phyloP scores from a whole-genome alignment of 73 alveolate genomes.

The Durusdinium trenchii region DNA sequence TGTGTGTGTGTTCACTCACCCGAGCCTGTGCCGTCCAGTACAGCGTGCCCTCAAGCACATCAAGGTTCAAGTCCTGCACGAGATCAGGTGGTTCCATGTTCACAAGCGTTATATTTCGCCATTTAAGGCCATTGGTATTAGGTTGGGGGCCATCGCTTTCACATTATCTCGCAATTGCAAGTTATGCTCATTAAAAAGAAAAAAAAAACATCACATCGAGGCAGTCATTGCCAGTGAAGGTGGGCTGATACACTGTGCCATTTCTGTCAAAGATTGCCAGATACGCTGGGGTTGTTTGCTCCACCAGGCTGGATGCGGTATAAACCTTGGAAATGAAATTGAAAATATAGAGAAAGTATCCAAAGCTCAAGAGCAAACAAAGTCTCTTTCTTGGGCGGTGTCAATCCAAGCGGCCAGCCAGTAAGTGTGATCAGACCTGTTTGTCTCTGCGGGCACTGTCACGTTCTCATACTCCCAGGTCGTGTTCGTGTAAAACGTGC shows the following conservation, averaged over 20 bases:
- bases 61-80: slow-evolving; percentile 78
- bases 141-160: too few relatives aligned
- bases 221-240: slow-evolving; percentile 56
- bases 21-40: slow-evolving; percentile 75
- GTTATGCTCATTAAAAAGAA: too few relatives aligned
- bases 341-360: too few relatives aligned
- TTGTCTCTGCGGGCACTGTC: slow-evolving; percentile 83
- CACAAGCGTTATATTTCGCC: too few relatives aligned
- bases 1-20: background rate
- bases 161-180: too few relatives aligned
- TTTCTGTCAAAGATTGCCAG: slow-evolving; percentile 69
- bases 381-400: too few relatives aligned
- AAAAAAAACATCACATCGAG: background rate
- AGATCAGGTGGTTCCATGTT: too few relatives aligned
- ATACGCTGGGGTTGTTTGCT: slow-evolving; percentile 75
- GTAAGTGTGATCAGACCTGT: slow-evolving; percentile 36
- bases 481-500: slow-evolving; percentile 8
- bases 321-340: slow-evolving; percentile 43
- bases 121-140: too few relatives aligned
- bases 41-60: slow-evolving; percentile 56
- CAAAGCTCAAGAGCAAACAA: too few relatives aligned
- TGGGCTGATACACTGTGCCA: slow-evolving; percentile 79
- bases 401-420: slow-evolving; percentile 53
- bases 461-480: slow-evolving; percentile 52
- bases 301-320: slow-evolving; percentile 57